Base-by-base conservation (phyloP, 371 early-diverging fungal species). In the Mortierella sp. region DNA sequence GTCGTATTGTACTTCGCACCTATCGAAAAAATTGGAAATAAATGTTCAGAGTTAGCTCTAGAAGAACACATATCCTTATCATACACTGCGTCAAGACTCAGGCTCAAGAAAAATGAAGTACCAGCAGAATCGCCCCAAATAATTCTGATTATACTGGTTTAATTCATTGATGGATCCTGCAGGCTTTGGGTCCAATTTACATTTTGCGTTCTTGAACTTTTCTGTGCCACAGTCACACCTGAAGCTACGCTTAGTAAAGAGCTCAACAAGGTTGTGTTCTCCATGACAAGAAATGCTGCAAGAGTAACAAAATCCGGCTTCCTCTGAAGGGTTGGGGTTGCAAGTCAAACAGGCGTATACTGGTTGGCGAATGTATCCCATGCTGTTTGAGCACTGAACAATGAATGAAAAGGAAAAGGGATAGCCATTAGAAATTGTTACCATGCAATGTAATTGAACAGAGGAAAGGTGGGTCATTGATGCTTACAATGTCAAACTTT, bases 261-360 rank as follows among this genome's bases (percentile, higher is more conserved):
- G 84, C 78, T 96, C 96, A 32, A 93, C 87, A 13, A 96, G 85
- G 16, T 95, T 90, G 82, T 95, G 95, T 40, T 88, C 91, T 0
- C 93, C 85, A 74, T 97, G 97, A 69, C 94, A 94, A 33, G 91
- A 87, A 45, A 95, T 93, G 69, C 92, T 91, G 69, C 95, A 95
- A 47, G 94, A 88, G 71, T 94, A 94, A 73, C 95, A 95, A 76
- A 95, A 90, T 19, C 93, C 93, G 0, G 87, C 86, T 32, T 84
- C 82, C n/a, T 71, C 62, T 19, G 81, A 65, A n/a, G 82, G 72
- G 69, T 58, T 73, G 55, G 84, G 84, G 32, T 76, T 80, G 83
- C 97, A 96, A 2, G 96, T 95, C 65, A 91, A 84, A 77, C 97
- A 97, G 3, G 94, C 90, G 83, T 93, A 97, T n/a, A 96, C 87